These are phyloP conservation scores for Acacia pycnantha DNA, from an alignment of 331 rosid genomes.

Conservation along the genomic window DNA sequence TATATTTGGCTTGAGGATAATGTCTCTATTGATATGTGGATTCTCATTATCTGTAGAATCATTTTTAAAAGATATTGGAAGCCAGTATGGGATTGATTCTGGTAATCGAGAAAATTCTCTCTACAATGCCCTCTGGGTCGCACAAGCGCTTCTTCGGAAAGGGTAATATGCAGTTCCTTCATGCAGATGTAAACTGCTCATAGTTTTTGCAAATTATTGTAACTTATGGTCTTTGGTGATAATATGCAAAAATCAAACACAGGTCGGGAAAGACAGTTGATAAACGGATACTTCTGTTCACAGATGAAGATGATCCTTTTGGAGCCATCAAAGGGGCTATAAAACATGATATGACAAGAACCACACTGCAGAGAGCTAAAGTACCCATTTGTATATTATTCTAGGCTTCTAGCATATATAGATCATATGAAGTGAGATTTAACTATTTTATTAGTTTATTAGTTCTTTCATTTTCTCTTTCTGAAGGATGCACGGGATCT, in stretches of 20 bases:
- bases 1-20: not conserved
- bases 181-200: not conserved
- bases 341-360: constrained; percentile 81
- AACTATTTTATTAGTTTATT: constrained; percentile 10
- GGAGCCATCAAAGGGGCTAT: constrained; percentile 62
- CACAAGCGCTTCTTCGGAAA: constrained; percentile 89
- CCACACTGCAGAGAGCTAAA: constrained; percentile 85
- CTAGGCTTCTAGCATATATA: constrained; percentile 18
- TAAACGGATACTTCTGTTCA: constrained; percentile 85
- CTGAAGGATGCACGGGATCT: constrained; percentile 91
- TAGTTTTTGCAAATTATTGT: not conserved
- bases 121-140: constrained; percentile 90
- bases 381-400: constrained; percentile 45
- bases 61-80: constrained; percentile 74
- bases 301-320: constrained; percentile 96
- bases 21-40: constrained; percentile 3
- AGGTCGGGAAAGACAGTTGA: constrained; percentile 76
- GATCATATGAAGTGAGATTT: constrained; percentile 18
- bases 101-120: constrained; percentile 85
- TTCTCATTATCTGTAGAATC: constrained; percentile 51
- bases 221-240: constrained; percentile 10
- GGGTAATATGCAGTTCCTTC: constrained; percentile 50
- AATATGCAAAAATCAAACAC: constrained; percentile 31
- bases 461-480: constrained; percentile 10
- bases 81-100: constrained; percentile 68